Percentiles rank a stretch among this genome's conserved stretches.
These are phyloP conservation scores for Cymbopogon flexuosus DNA, from an alignment of 202 grass and related monocot genomes.

Conservation along the genomic window DNA sequence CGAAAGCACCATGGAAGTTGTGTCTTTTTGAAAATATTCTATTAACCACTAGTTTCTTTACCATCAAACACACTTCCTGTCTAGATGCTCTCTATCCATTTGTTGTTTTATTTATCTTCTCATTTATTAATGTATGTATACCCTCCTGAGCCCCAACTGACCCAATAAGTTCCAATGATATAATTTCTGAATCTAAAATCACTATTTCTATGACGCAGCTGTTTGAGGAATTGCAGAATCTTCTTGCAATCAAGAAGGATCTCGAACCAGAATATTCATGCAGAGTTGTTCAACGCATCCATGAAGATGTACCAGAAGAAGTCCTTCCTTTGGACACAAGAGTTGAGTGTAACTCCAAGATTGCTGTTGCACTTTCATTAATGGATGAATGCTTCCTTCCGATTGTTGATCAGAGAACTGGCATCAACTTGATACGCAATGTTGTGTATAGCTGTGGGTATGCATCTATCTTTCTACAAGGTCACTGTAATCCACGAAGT, in stretches of 20 bases:
- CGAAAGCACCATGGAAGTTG: not conserved
- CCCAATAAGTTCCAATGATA: not conserved
- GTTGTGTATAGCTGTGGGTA: constrained; percentile 90
- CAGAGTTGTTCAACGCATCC: constrained; percentile 56
- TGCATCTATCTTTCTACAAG: constrained; percentile 42
- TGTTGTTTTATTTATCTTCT: not conserved
- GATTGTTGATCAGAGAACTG: constrained; percentile 88
- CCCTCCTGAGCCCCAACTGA: not conserved
- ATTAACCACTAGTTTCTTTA: not conserved
- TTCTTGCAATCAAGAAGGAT: constrained; percentile 76
- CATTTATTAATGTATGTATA: not conserved
- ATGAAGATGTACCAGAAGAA: constrained; percentile 56
- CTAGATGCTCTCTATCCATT: not conserved
- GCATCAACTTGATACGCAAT: constrained; percentile 89
- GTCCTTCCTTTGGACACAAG: constrained; percentile 44
- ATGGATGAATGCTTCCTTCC: constrained; percentile 96
- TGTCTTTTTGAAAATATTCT: not conserved
- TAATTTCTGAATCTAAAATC: constrained; percentile 1
- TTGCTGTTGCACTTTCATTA: constrained; percentile 77
- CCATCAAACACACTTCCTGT: not conserved
- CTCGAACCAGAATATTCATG: constrained; percentile 72
- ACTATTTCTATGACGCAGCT: constrained; percentile 52
- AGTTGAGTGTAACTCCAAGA: constrained; percentile 81
- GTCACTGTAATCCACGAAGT: not conserved
- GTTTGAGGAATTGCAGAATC: constrained; percentile 58